phyloP scores from a whole-genome alignment of 495 filamentous ascomycete species.

The Letharia columbiana region DNA sequence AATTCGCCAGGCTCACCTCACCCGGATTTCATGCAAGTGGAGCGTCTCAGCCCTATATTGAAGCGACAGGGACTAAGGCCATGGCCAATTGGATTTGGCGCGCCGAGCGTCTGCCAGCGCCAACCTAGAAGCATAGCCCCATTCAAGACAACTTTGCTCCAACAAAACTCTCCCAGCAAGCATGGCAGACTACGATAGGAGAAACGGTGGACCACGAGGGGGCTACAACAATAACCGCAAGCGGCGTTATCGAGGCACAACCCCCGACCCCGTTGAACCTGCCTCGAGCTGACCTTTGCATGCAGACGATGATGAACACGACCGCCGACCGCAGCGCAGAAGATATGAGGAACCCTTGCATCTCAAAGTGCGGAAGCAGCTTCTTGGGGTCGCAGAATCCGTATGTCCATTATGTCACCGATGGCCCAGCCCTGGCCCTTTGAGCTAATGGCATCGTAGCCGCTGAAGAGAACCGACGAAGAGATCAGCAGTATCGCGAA shows the following conservation, averaged over 20 bases:
- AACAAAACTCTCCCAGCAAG: background rate
- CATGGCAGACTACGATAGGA: constrained; percentile 71
- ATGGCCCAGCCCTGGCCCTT: constrained; percentile 12
- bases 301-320: constrained; percentile 67
- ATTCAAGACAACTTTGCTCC: background rate
- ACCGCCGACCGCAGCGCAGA: constrained; percentile 63
- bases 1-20: background rate
- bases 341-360: constrained; percentile 71
- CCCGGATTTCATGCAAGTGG: background rate
- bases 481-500: constrained; percentile 69
- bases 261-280: background rate
- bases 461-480: constrained; percentile 70
- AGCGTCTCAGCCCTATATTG: background rate
- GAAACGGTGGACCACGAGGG: constrained; percentile 47
- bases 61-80: background rate
- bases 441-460: constrained; percentile 33
- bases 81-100: constrained; percentile 3
- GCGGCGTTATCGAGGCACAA: constrained; percentile 47
- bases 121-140: background rate
- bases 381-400: constrained; percentile 79
- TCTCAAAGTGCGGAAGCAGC: constrained; percentile 68
- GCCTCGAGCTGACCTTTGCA: constrained; percentile 14
- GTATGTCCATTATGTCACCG: constrained; percentile 32
- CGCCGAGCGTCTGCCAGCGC: background rate
- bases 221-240: constrained; percentile 59